Evolutionary conservation across 192 early-diverging fungal genomes (phyloP), one percentile per base, ranked within the genome.

Genomic region (Podila epicladia): DNA sequence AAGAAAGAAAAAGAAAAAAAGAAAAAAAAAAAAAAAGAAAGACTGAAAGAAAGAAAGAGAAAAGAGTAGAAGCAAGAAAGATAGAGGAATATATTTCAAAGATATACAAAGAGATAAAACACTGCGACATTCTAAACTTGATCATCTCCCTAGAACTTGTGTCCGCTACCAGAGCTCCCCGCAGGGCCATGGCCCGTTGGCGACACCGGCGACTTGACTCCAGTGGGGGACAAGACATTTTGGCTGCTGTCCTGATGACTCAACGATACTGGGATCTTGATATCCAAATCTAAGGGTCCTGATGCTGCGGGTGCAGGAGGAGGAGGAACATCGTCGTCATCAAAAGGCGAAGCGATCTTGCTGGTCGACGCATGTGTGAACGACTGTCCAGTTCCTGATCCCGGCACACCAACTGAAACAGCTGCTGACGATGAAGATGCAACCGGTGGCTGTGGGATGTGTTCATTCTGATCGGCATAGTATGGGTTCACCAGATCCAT

Each of bases 341-440:
- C 71, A 60, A 80, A 80, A 19, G 77, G 77, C 15, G 77, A 80
- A 9, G 65, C n/a, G 45, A 80, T 80, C 48, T 64, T 69, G 37
- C 48, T 63, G 5, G 59, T 72, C 19, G 70, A 67, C 11, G 61
- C 32, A 58, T 80, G 71, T 8, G 71, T 71, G 35, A 79, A 79
- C 20, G 65, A 74, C 50, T 74, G 73, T 45, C 59, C 66, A 17
- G 70, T 37, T 1, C 28, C 70, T 41, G 64, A 12, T 4, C 41
- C 22, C 19, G 29, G 28, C 37, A 11, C 31, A 9, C 2, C 28
- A 26, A 8, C 45, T 37, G 59, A 28, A 22, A 19, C 26, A 61
- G 26, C 13, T 6, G 15, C 13, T 5, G 15, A 0, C 24, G 59
- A 17, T 13, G 26, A 15, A 28, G 58, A 19, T 15, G 29, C 28